phyloP scores from a whole-genome alignment of 2,329 filamentous ascomycete genomes.

The Sarocladiaceae sp. region DNA sequence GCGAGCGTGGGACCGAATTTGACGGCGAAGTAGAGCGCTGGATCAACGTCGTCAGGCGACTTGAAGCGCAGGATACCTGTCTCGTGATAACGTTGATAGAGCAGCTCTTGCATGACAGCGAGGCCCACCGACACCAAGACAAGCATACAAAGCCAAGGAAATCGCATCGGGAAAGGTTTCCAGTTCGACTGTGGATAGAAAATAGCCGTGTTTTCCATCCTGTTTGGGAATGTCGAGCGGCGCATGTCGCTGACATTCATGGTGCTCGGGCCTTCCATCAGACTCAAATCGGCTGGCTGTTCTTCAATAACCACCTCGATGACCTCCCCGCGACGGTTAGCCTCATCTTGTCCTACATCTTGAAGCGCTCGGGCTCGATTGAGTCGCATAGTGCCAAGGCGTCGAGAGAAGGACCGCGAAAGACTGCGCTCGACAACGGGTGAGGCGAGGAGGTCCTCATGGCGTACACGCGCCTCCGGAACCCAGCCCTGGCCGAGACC shows the following conservation, averaged over 20 bases:
- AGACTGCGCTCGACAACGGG: slow-evolving; percentile 29
- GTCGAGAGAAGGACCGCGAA: slow-evolving; percentile 37
- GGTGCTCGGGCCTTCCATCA: slow-evolving; percentile 39
- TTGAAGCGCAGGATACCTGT: slow-evolving; percentile 46
- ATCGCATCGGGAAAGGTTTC: slow-evolving; percentile 63
- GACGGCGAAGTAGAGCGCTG: slow-evolving; percentile 54
- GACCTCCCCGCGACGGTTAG: slow-evolving; percentile 55
- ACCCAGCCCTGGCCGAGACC: slow-evolving; percentile 52
- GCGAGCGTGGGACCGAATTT: slow-evolving; percentile 61
- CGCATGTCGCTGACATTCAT: slow-evolving; percentile 25
- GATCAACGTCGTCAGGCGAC: slow-evolving; percentile 44
- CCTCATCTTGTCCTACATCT: slow-evolving; percentile 51
- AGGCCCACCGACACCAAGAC: slow-evolving; percentile 50
- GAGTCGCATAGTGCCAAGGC: slow-evolving; percentile 18
- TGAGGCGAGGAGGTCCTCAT: slow-evolving; percentile 44
- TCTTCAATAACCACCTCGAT: slow-evolving; percentile 50
- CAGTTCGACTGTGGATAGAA: slow-evolving; percentile 63
- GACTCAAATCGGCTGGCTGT: slow-evolving; percentile 43
- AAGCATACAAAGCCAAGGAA: slow-evolving; percentile 53
- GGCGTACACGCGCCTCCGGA: slow-evolving; percentile 41
- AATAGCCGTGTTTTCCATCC: slow-evolving; percentile 35
- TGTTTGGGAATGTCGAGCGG: slow-evolving; percentile 33
- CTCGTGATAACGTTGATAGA: slow-evolving; percentile 46
- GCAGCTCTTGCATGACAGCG: slow-evolving; percentile 47
- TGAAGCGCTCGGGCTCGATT: slow-evolving; percentile 38